These are phyloP conservation scores for Scenedesmus sp. DNA, from an alignment of 163 green algal genomes.

Conservation along the genomic window DNA sequence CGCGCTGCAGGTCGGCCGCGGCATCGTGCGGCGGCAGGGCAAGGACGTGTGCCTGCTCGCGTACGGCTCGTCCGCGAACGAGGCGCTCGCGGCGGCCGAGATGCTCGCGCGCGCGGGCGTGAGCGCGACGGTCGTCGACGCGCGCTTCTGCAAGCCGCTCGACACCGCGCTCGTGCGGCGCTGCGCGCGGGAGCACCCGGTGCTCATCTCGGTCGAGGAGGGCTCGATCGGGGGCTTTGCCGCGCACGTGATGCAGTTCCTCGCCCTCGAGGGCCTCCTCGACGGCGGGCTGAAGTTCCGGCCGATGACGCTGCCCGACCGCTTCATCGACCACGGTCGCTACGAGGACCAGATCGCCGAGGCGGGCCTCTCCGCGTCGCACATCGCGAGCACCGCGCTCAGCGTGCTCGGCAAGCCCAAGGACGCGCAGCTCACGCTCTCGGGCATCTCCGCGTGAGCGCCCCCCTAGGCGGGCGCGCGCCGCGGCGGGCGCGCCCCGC, in stretches of 20 bases:
- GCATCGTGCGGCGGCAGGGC: conserved; percentile 83
- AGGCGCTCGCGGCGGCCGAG: conserved; percentile 88
- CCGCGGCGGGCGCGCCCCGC: no score
- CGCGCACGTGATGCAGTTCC: conserved; percentile 89
- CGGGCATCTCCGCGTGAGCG: conserved; percentile 21
- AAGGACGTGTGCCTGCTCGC: conserved; percentile 92
- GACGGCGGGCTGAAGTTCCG: conserved; percentile 96
- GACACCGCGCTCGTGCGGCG: conserved; percentile 73
- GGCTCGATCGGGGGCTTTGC: conserved; percentile 96
- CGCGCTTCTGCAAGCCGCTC: conserved; percentile 99
- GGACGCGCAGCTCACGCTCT: conserved; percentile 49
- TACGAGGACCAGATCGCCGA: conserved; percentile 92
- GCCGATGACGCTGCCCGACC: conserved; percentile 96
- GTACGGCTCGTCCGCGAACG: conserved; percentile 92
- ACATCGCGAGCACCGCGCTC: conserved; percentile 93
- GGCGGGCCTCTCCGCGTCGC: conserved; percentile 86
- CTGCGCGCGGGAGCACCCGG: conserved; percentile 78
- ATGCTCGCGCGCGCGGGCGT: conserved; percentile 87
- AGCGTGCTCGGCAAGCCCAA: conserved; percentile 71
- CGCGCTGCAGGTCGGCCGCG: conserved; percentile 59
- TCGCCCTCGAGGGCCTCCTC: conserved; percentile 86
- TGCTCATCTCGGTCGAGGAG: conserved; percentile 99
- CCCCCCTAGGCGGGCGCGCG: no score
- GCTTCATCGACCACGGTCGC: conserved; percentile 95
- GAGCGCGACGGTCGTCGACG: conserved; percentile 93